Conservation (phyloP, 371 early-diverging fungal species). For the Capillidium heterosporum region DNA sequence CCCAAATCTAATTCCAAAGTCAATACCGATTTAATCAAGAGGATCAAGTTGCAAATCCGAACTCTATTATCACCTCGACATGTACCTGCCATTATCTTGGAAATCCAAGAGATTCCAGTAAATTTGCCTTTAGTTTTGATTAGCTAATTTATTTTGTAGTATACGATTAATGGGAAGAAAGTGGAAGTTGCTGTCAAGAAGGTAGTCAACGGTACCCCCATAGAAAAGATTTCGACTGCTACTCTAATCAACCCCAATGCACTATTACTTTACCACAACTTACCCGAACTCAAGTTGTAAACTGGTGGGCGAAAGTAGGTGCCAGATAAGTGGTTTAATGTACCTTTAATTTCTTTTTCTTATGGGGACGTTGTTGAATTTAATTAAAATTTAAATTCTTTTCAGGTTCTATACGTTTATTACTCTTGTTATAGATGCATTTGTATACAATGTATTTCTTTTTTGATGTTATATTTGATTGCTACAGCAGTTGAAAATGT, state of each 20-base stretch:
- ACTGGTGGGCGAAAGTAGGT: too few species aligned
- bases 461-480: too few species aligned
- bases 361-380: too few species aligned
- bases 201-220: slow-evolving; percentile 48
- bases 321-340: too few species aligned
- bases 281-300: too few species aligned
- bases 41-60: slow-evolving; percentile 58
- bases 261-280: too few species aligned
- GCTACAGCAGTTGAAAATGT: too few species aligned
- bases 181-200: slow-evolving; percentile 92
- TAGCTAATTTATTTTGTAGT: slow-evolving; percentile 15
- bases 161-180: slow-evolving; percentile 93
- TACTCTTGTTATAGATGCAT: too few species aligned
- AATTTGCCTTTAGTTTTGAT: slow-evolving; percentile 9
- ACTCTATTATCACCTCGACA: slow-evolving; percentile 75
- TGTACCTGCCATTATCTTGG: slow-evolving; percentile 76
- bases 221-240: slow-evolving; percentile 42
- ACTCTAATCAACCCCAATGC: slow-evolving; percentile 71
- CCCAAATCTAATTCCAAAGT: slow-evolving; percentile 28
- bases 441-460: too few species aligned
- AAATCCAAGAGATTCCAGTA: slow-evolving; percentile 72
- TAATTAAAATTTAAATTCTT: too few species aligned
- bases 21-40: slow-evolving; percentile 24
- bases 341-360: too few species aligned
- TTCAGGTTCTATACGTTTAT: too few species aligned